phyloP scores from a whole-genome alignment of 228 moss, liverwort and hornwort species.

The Sphagnum magellanicum region DNA sequence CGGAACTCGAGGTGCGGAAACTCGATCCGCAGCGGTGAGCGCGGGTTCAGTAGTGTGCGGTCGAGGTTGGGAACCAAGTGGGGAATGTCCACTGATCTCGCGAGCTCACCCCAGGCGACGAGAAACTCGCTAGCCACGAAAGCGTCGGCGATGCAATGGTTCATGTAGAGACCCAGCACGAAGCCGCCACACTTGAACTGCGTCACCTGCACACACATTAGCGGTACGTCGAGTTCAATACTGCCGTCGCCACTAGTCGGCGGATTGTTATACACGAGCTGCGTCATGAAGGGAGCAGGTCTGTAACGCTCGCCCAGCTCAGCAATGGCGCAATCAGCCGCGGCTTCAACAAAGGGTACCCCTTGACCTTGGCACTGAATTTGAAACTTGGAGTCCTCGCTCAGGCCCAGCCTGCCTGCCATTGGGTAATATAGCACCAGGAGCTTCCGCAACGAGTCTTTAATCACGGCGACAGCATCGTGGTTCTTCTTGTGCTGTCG shows the following conservation, averaged over 20 bases:
- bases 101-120: conserved; percentile 28
- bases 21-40: neutral
- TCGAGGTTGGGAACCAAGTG: conserved; percentile 3
- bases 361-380: conserved; percentile 1
- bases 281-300: neutral
- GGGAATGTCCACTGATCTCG: conserved; percentile 14
- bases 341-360: conserved; percentile 3
- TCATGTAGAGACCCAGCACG: conserved; percentile 33
- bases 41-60: conserved; percentile 1
- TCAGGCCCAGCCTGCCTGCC: conserved; percentile 2
- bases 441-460: neutral
- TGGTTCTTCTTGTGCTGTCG: neutral
- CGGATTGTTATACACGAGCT: conserved; percentile 1
- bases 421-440: conserved; percentile 3
- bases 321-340: neutral
- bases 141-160: conserved; percentile 65
- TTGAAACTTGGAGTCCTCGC: neutral
- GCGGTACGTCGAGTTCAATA: neutral
- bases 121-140: conserved; percentile 32
- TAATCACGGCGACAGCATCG: neutral
- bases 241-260: no score
- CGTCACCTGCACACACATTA: conserved; percentile 47
- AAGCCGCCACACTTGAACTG: conserved; percentile 72
- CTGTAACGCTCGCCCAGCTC: neutral
- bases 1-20: conserved; percentile 3